phyloP scores from a whole-genome alignment of 495 filamentous ascomycete species.

The Aspergillus nidulans region DNA sequence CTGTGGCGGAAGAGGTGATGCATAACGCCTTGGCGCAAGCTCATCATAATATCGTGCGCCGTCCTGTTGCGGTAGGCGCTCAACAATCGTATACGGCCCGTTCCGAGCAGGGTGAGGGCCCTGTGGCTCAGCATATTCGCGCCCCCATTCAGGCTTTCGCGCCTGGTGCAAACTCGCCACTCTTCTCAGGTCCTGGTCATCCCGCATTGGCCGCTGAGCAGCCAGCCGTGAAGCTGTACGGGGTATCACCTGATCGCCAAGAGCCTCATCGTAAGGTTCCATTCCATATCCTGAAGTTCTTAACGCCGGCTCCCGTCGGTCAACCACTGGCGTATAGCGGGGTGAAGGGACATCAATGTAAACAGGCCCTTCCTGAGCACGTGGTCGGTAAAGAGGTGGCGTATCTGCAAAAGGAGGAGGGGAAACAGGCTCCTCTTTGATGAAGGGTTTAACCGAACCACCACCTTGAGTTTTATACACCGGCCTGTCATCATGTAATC shows the following conservation, averaged over 20 bases:
- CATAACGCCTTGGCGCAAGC: constrained; percentile 39
- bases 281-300: constrained; percentile 33
- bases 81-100: constrained; percentile 57
- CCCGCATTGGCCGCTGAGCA: constrained; percentile 40
- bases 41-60: constrained; percentile 56
- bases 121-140: constrained; percentile 39
- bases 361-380: constrained; percentile 45
- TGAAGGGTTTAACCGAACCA: constrained; percentile 50
- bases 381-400: constrained; percentile 35
- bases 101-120: constrained; percentile 49
- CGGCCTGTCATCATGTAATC: constrained; percentile 31
- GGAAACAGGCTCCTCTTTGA: constrained; percentile 85
- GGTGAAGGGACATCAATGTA: constrained; percentile 49
- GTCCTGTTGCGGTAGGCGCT: constrained; percentile 44
- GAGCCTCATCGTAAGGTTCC: constrained; percentile 34
- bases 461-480: constrained; percentile 26
- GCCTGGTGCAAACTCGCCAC: constrained; percentile 55
- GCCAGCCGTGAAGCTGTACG: constrained; percentile 41
- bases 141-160: constrained; percentile 46
- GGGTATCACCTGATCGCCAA: constrained; percentile 31
- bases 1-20: constrained; percentile 53
- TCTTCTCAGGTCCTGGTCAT: constrained; percentile 55
- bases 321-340: constrained; percentile 38
- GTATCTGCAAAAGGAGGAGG: constrained; percentile 65
- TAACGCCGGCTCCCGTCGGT: constrained; percentile 29